These are phyloP conservation scores for Termitomyces sp. DNA, from an alignment of 768 basidiomycete genomes.

Conservation along the genomic window DNA sequence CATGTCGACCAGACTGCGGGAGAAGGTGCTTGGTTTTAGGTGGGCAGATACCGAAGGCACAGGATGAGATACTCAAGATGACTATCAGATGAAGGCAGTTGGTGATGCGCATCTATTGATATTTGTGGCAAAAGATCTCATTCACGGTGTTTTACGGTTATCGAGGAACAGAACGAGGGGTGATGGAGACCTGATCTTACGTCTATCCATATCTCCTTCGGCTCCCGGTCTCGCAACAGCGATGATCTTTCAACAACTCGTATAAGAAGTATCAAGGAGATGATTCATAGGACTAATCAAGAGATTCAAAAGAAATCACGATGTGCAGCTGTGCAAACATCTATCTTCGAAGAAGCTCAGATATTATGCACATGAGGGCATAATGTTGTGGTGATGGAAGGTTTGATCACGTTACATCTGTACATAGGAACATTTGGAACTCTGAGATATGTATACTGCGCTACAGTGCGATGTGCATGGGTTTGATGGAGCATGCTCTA, in stretches of 20 bases:
- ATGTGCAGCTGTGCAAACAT: background rate
- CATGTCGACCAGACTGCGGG: background rate
- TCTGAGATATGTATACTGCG: background rate
- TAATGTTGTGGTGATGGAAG: background rate
- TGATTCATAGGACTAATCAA: background rate
- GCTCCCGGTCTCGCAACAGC: background rate
- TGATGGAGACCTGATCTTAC: background rate
- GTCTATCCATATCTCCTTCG: background rate
- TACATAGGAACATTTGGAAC: too few species aligned
- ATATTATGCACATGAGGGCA: background rate
- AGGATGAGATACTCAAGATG: background rate
- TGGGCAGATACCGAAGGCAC: background rate
- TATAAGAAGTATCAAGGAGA: background rate
- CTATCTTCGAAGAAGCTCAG: background rate
- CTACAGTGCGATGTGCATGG: background rate
- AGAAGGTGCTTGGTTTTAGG: background rate
- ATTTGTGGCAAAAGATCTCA: background rate
- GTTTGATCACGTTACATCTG: background rate
- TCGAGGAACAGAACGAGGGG: background rate
- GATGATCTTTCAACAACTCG: background rate
- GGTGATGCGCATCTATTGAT: background rate
- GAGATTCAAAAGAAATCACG: background rate
- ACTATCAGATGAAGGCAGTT: background rate
- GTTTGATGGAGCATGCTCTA: background rate
- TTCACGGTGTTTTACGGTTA: background rate